Evolutionary conservation across 352 stramenopile genomes (phyloP), one percentile per base, ranked within the genome.

Genomic region (Phytophthora gonapodyides): DNA sequence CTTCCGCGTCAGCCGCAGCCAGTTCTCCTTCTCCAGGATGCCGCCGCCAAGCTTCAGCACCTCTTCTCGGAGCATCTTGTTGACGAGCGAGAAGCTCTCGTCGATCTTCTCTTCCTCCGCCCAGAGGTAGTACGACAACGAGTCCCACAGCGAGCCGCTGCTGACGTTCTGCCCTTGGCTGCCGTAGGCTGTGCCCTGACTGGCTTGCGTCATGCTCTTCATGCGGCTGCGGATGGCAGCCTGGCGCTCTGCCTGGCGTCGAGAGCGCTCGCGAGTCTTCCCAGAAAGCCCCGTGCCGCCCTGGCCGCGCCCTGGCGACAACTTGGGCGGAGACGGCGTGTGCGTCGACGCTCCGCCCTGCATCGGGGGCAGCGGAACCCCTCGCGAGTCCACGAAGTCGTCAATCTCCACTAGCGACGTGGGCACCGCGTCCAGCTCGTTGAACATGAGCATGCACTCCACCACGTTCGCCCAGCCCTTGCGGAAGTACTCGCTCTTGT

Each of bases 321-420:
- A 57, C 38, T 80, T 78, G 1, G 71, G 67, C 15, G 67, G 73
- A 27, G 70, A 72, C 1, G 70, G 64, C 3, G 53, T 41, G 19
- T 78, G 70, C 5, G 36, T 27, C 5, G 47, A 58, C 7, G 30
- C 38, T 1, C 64, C 66, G 8, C 80, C 79, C 46, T 91, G 80
- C 56, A 91, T 88, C 5, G 87, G 87, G 35, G 87, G 87, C 15
- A 96, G 52, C 12, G 87, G 87, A 10, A 96, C 87, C 21, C 87
- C 87, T 0, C 84, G 81, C 0, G 82, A 87, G 40, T 96, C 87
- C 13, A 95, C 87, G 64, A 95, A 95, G 61, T 95, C 87, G 51
- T 96, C 87, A 57, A 94, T 94, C 69, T 96, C 87, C 35, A 93
- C 85, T n/a, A 96, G 62, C 15, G 87, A 94, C 3, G 81, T 91